These are phyloP conservation scores for Phytophthora niederhauseri DNA, from an alignment of 352 stramenopile species.

Conservation along the genomic window DNA sequence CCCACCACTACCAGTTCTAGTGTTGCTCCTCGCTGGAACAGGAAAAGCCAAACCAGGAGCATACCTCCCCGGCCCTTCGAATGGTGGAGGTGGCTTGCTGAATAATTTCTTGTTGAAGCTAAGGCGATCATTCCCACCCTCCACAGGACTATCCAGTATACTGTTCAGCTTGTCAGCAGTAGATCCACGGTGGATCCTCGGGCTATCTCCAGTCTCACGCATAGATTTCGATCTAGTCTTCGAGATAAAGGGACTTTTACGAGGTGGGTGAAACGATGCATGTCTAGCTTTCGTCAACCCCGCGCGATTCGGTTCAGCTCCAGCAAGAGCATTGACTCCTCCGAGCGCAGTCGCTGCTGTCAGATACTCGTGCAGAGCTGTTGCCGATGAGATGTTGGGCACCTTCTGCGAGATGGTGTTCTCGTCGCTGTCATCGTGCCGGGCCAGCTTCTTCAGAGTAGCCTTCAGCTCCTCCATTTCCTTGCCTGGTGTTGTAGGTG, in stretches of 20 bases:
- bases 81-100: constrained; percentile 17
- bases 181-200: not conserved
- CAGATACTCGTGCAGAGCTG: constrained; percentile 31
- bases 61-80: constrained; percentile 1
- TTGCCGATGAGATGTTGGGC: constrained; percentile 20
- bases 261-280: constrained; percentile 31
- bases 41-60: constrained; percentile 14
- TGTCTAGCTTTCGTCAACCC: constrained; percentile 16
- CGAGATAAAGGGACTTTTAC: constrained; percentile 12
- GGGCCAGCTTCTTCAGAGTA: constrained; percentile 67
- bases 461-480: constrained; percentile 78
- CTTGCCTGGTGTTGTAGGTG: constrained; percentile 45
- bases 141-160: not conserved
- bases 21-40: constrained; percentile 15
- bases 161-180: constrained; percentile 3
- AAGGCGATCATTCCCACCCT: constrained; percentile 9
- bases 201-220: constrained; percentile 5
- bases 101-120: constrained; percentile 47
- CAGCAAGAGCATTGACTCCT: constrained; percentile 9
- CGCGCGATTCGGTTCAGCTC: constrained; percentile 11
- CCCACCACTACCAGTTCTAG: constrained; percentile 1
- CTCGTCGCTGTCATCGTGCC: constrained; percentile 35
- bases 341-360: constrained; percentile 30
- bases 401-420: constrained; percentile 11
- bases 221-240: constrained; percentile 29